A percentile compares a stretch with the other conserved stretches of the same genome.
phyloP scores from a whole-genome alignment of 2,329 filamentous ascomycete species.

The Decorospora gaudefroyi region DNA sequence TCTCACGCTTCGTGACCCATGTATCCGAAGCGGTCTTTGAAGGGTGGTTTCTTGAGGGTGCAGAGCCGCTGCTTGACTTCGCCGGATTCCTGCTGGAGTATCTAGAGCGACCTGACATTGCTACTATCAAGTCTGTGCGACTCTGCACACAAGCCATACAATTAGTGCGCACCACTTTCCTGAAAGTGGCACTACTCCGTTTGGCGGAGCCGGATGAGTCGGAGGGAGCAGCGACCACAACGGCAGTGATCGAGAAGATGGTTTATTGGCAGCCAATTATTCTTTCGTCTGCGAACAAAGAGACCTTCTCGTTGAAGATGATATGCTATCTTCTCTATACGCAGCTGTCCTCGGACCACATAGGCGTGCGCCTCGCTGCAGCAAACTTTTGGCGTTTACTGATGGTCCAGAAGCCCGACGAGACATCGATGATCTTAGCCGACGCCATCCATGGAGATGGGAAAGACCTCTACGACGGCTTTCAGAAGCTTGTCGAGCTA shows the following conservation, averaged over 20 bases:
- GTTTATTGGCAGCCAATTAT: conserved; percentile 96
- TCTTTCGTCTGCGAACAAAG: conserved; percentile 73
- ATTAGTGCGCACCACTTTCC: conserved; percentile 74
- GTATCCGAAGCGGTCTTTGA: conserved; percentile 91
- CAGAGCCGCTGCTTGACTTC: conserved; percentile 82
- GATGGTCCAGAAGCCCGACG: conserved; percentile 87
- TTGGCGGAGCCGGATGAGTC: conserved; percentile 80
- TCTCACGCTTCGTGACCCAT: conserved; percentile 78
- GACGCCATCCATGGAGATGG: conserved; percentile 73
- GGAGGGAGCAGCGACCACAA: conserved; percentile 64
- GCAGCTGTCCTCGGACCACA: conserved; percentile 74
- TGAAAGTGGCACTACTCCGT: conserved; percentile 76
- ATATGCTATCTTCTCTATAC: conserved; percentile 93
- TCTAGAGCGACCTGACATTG: conserved; percentile 80
- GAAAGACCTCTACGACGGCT: conserved; percentile 71
- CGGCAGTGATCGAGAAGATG: conserved; percentile 79
- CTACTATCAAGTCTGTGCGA: conserved; percentile 81
- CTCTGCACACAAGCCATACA: conserved; percentile 83
- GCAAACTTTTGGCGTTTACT: conserved; percentile 89
- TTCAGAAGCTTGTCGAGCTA: conserved; percentile 81
- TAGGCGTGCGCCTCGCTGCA: conserved; percentile 71
- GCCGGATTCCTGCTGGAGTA: conserved; percentile 84
- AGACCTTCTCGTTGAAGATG: conserved; percentile 80
- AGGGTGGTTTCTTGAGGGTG: conserved; percentile 93
- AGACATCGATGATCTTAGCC: conserved; percentile 73